phyloP scores from a whole-genome alignment of 1,284 basidiomycete species.

The Wolfiporia cocos region DNA sequence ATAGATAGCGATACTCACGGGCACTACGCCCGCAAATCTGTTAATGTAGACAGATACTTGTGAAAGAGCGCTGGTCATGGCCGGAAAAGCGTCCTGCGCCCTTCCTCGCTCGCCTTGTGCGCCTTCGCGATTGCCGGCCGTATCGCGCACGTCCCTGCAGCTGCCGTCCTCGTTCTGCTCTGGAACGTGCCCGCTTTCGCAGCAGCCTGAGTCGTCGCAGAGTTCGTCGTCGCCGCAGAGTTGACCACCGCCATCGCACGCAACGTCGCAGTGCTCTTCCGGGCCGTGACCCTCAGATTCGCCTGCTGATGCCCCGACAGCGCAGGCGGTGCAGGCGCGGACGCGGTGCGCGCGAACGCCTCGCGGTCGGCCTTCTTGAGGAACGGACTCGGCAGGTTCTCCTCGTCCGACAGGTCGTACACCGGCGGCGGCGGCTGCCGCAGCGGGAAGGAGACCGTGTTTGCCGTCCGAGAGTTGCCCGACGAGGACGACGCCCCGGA shows the following conservation, averaged over 20 bases:
- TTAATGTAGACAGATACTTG: no score
- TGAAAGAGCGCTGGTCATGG: no score
- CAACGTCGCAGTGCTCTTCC: constrained; percentile 41
- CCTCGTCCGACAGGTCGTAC: constrained; percentile 71
- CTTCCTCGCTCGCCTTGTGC: constrained; percentile 44
- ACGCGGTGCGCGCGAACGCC: constrained; percentile 15
- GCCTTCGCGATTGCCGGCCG: constrained; percentile 37
- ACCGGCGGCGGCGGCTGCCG: constrained; percentile 28
- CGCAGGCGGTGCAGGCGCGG: constrained; percentile 2
- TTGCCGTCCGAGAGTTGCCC: no score
- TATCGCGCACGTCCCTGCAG: constrained; percentile 13
- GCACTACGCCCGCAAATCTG: no score
- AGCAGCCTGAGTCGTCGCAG: neutral
- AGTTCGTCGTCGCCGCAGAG: constrained; percentile 29
- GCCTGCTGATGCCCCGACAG: neutral
- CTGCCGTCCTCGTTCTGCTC: constrained; percentile 4
- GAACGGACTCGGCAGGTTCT: constrained; percentile 82
- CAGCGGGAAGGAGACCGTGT: neutral
- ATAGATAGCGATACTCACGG: no score
- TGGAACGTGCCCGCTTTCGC: neutral
- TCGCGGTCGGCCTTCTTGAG: constrained; percentile 51
- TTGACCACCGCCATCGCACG: constrained; percentile 63
- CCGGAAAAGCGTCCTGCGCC: constrained; percentile 39
- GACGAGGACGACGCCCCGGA: neutral
- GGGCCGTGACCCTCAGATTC: neutral